Conservation (phyloP, 2,329 filamentous ascomycete species). For the Pseudogymnoascus sp. region DNA sequence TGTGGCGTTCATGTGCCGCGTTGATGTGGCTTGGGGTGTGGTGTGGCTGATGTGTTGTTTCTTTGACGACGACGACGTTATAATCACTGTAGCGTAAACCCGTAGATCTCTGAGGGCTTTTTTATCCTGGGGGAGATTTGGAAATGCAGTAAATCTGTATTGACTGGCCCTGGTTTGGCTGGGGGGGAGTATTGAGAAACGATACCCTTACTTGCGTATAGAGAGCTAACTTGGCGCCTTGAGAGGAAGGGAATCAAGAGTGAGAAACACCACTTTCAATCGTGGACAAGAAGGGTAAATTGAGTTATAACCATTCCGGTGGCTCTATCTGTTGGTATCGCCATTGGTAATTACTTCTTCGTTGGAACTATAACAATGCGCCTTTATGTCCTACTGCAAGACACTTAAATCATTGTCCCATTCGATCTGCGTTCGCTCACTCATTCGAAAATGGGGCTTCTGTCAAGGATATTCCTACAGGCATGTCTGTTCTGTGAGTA, state of each 20-base stretch:
- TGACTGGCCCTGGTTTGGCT: neutral
- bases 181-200: neutral
- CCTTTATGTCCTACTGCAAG: no score
- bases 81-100: neutral
- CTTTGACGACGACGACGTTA: neutral
- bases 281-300: neutral
- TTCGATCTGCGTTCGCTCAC: no score
- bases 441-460: no score
- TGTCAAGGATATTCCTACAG: no score
- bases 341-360: no score
- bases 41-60: neutral
- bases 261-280: neutral
- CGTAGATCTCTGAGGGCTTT: neutral
- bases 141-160: neutral
- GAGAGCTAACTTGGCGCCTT: neutral
- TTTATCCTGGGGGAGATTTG: neutral
- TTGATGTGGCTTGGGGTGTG: neutral
- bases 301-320: neutral
- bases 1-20: neutral
- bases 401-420: no score
- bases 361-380: no score
- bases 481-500: no score
- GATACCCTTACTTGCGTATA: neutral
- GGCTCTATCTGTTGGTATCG: no score
- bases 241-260: neutral